Evolutionary conservation across 164 flowering plant genomes (phyloP).

Genomic region (Aristolochia californica): DNA sequence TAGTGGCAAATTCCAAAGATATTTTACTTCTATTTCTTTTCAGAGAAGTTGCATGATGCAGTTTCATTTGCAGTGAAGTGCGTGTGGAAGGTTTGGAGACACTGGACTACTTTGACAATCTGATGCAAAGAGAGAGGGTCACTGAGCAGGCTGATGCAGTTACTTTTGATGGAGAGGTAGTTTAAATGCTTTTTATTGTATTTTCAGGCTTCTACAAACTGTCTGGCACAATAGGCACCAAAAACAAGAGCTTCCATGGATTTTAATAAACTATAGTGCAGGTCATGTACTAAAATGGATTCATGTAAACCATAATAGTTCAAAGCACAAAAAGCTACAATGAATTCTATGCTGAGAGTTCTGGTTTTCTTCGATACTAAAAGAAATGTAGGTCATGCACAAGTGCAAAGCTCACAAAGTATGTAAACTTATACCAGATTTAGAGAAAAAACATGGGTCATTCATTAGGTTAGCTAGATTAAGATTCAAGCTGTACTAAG

Average conservation of each 20-base stretch:
- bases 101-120: slow-evolving; percentile 76
- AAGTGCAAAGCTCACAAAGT: too few species aligned
- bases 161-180: slow-evolving; percentile 86
- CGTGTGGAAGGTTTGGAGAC: slow-evolving; percentile 96
- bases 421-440: too few species aligned
- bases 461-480: too few species aligned
- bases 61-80: slow-evolving; percentile 69
- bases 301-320: too few species aligned
- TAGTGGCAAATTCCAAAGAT: slow-evolving; percentile 6
- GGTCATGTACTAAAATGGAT: too few species aligned
- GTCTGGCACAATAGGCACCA: not conserved
- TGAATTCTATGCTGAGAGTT: too few species aligned
- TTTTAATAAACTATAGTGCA: not conserved
- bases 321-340: too few species aligned
- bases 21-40: slow-evolving; percentile 11
- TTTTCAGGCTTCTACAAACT: not conserved
- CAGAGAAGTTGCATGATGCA: slow-evolving; percentile 17
- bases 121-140: slow-evolving; percentile 43
- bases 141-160: slow-evolving; percentile 94
- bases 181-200: not conserved
- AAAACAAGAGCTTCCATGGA: not conserved
- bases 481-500: too few species aligned
- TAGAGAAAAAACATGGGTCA: too few species aligned
- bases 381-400: too few species aligned
- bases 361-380: too few species aligned